phyloP scores from a whole-genome alignment of 768 basidiomycete genomes.

The Termitomyces sp. region DNA sequence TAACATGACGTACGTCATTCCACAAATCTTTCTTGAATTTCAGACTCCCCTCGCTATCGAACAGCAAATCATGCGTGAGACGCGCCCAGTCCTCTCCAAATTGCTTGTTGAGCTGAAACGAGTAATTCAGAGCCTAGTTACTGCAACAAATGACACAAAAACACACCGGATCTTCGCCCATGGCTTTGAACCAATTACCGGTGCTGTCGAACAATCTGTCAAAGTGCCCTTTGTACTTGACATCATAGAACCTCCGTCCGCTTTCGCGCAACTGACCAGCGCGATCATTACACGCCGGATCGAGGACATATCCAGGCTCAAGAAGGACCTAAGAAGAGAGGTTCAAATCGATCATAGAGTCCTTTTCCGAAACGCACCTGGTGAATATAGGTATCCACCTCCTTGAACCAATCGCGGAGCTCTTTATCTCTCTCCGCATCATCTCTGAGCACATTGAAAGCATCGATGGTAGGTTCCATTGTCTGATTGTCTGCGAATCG shows the following conservation, averaged over 20 bases:
- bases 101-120: constrained; percentile 47
- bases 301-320: constrained; percentile 82
- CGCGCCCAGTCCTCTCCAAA: constrained; percentile 83
- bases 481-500: constrained; percentile 79
- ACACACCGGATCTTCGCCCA: constrained; percentile 72
- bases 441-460: constrained; percentile 64
- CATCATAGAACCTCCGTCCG: constrained; percentile 75
- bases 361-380: constrained; percentile 33
- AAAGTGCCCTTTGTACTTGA: constrained; percentile 62
- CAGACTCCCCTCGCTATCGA: constrained; percentile 73
- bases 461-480: constrained; percentile 62
- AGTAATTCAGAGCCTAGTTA: background rate
- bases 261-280: constrained; percentile 58
- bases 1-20: constrained; percentile 81
- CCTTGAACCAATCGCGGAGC: constrained; percentile 67
- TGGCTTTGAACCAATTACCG: constrained; percentile 75
- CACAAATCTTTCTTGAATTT: constrained; percentile 87
- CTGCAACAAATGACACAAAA: background rate
- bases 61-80: constrained; percentile 79
- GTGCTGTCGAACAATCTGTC: constrained; percentile 71
- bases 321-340: constrained; percentile 47
- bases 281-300: constrained; percentile 64
- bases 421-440: constrained; percentile 73
- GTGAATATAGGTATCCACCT: constrained; percentile 58
- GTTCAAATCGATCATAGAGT: background rate